Conservation (phyloP, 2,329 filamentous ascomycete genomes). For the Nemania sp. region DNA sequence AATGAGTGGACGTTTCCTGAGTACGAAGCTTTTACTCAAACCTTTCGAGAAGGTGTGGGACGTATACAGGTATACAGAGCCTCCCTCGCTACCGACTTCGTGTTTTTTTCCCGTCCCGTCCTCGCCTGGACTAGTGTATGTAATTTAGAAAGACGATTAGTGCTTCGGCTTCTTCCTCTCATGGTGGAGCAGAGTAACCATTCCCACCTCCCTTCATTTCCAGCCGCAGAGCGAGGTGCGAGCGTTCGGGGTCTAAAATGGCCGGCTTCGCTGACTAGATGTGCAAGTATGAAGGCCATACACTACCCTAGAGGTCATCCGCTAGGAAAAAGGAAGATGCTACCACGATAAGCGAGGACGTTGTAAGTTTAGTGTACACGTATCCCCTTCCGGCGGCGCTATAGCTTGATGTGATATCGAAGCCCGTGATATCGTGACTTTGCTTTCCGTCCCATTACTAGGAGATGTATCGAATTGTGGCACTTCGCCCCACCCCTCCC, state of each 20-base stretch:
- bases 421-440: neutral
- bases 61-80: slow-evolving; percentile 1
- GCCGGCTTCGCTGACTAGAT: neutral
- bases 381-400: slow-evolving; percentile 7
- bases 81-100: neutral
- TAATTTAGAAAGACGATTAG: slow-evolving; percentile 16
- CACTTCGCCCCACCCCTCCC: slow-evolving; percentile 2
- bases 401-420: slow-evolving; percentile 4
- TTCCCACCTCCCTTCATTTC: neutral
- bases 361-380: no score
- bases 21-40: no score
- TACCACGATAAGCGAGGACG: slow-evolving; percentile 8
- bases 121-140: neutral
- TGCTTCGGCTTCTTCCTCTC: slow-evolving; percentile 6
- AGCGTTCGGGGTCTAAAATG: neutral
- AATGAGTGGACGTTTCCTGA: no score
- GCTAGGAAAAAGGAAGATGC: no score
- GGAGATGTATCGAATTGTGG: no score
- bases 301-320: neutral
- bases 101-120: neutral
- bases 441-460: slow-evolving; percentile 3
- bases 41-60: no score
- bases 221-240: neutral
- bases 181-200: neutral
- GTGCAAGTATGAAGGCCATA: neutral